Base-by-base conservation (phyloP, 352 stramenopile species). In the Globisporangium perplexum region DNA sequence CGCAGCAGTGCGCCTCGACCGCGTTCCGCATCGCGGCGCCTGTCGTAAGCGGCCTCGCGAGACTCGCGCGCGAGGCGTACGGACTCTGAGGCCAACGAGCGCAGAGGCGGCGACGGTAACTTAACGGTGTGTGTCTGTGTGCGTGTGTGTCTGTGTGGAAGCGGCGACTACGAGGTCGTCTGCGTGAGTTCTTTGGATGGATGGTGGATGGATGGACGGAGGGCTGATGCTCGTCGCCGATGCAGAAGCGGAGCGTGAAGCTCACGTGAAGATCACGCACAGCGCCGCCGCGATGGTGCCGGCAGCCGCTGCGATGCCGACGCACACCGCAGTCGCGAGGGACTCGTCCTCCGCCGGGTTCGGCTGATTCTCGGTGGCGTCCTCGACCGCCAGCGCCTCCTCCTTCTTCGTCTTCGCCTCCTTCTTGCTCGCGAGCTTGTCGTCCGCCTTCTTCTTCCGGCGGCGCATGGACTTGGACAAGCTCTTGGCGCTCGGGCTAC, bases 201-300 rank as follows among this genome's bases (percentile, higher is more conserved):
- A 24, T 4, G 7, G 12, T 26, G 17, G 8, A 15, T 39, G 50
- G 20, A 17, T 30, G 46, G 28, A 49, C 30, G 33, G 49, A 47
- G 44, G 33, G 20, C 10, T n/a, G 17, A 18, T 20, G 36, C 45
- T 43, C 23, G 45, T 30, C 26, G 26, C 26, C n/a, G 20, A 17
- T 44, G 49, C 17, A 17, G 49, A 20, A 20, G 12, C 14, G 22
- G 38, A 18, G 38, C 2, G 26, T 6, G 26, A 20, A 6, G 24
- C 44, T 71, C 42, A 83, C 24, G 62, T 82, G 63, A 83, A 84
- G 55, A 83, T 81, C 22, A 83, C 72, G 50, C 77, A 86, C 8
- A 88, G 68, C 45, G 75, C 66, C 15, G 72, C 77, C 15, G 74
- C 77, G 61, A 83, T 60, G 17, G 74, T 82, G n/a, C 69, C 70